phyloP scores from a whole-genome alignment of 148 eudicot genomes.

The Pharnaceum exiguum region DNA sequence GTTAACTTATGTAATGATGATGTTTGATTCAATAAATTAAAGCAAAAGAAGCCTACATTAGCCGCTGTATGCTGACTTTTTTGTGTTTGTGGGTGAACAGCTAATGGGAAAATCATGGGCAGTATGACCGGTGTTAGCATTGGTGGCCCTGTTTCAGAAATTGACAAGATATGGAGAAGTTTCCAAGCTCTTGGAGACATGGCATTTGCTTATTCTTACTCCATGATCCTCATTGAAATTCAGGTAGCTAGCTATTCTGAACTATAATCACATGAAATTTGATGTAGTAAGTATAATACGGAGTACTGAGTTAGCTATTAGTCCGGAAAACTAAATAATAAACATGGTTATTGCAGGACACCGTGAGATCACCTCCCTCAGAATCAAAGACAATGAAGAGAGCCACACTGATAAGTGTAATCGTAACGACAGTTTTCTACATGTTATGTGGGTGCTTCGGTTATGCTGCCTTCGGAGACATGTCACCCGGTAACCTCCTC shows the following conservation, averaged over 20 bases:
- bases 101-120: constrained; percentile 20
- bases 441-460: constrained; percentile 51
- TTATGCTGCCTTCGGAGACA: constrained; percentile 54
- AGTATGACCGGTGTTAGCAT: constrained; percentile 50
- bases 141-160: constrained; percentile 43
- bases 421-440: constrained; percentile 47
- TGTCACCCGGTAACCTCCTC: constrained; percentile 41
- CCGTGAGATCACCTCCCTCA: constrained; percentile 45
- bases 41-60: no score
- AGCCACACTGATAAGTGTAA: constrained; percentile 41
- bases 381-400: constrained; percentile 50
- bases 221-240: constrained; percentile 64
- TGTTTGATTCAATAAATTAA: no score
- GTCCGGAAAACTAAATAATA: background rate
- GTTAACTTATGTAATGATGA: background rate
- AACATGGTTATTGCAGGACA: constrained; percentile 19
- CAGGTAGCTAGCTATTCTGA: constrained; percentile 20
- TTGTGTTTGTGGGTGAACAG: constrained; percentile 12
- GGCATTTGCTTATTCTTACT: constrained; percentile 75
- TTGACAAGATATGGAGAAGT: constrained; percentile 58
- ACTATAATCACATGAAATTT: background rate
- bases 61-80: background rate
- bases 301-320: background rate
- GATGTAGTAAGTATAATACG: background rate
- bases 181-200: constrained; percentile 71